Evolutionary conservation across 225 moss, liverwort and hornwort species (phyloP), one percentile per base, ranked within the genome.

Genomic region (Ulota crispa): DNA sequence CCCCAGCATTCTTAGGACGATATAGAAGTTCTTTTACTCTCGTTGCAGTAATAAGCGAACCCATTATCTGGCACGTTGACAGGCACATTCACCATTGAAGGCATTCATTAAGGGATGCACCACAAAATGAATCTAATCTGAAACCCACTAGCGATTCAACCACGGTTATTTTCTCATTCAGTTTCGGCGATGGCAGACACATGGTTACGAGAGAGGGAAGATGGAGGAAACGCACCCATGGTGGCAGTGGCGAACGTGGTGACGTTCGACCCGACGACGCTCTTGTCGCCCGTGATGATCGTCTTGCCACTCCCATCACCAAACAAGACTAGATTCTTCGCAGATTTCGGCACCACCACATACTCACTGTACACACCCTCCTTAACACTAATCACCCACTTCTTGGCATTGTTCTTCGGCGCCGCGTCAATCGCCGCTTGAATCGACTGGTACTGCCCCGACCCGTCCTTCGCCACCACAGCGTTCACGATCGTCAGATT

Each of bases 211-310:
- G 50, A 39, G 23, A 60, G 30, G 30, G 10, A 26, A 63, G 34
- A 34, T 54, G 24, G 13, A 30, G 37, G 9, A 19, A 14, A 81
- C 94, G 86, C 63, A 93, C 45, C 83, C 59, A 95, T 67, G 43
- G 93, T 95, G 23, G 92, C 90, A 8, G 90, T 89, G 9, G 74
- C 64, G 83, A 84, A 95, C n/a, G 95, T 95, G 27, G 95, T 95
- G 70, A 91, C 39, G 42, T 90, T 89, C 64, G 37, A 73, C 61
- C 86, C 89, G 0, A 84, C 71, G 10, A 90, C 90, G 56, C 89
- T 93, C 52, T 55, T 85, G 80, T 20, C 83, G 8, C 89, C 92
- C 9, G 90, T 89, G 81, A 95, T 85, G 24, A 95, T 13, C 21
- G 94, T 93, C 43, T 82, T 50, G 34, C 87, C 90, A 2, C 87